Conservation (phyloP, 2,329 filamentous ascomycete genomes). For the Fusarium fujikuroi region DNA sequence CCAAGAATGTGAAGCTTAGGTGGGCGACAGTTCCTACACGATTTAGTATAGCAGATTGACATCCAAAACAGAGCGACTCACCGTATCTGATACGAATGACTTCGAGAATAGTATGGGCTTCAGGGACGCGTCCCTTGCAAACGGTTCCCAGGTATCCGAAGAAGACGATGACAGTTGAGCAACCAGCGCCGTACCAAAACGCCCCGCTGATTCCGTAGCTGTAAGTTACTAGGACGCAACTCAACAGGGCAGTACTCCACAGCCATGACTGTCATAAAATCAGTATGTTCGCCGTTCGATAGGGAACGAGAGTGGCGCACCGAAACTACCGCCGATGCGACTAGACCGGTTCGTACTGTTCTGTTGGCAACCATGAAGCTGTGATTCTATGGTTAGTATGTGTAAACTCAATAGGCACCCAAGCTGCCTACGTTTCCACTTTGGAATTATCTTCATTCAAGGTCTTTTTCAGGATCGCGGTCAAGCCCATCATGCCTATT, state of each 20-base stretch:
- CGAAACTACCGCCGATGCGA: background rate
- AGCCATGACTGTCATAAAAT: background rate
- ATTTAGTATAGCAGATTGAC: background rate
- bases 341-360: background rate
- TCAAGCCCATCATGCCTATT: background rate
- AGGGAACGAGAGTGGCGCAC: accelerated
- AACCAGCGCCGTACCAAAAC: background rate
- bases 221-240: background rate
- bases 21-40: background rate
- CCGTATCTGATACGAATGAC: background rate
- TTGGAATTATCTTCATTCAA: background rate
- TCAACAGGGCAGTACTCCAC: background rate
- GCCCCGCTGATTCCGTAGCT: background rate
- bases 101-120: background rate
- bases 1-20: background rate
- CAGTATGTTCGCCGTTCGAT: accelerated
- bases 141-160: background rate
- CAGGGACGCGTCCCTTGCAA: background rate
- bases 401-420: no score
- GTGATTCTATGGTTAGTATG: no score
- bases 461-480: accelerated
- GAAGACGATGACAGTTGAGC: background rate
- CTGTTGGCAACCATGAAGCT: background rate
- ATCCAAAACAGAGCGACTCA: accelerated
- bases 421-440: background rate